Evolutionary conservation across 805 yeast species (phyloP).

Genomic region (Myxozyma neotropica): DNA sequence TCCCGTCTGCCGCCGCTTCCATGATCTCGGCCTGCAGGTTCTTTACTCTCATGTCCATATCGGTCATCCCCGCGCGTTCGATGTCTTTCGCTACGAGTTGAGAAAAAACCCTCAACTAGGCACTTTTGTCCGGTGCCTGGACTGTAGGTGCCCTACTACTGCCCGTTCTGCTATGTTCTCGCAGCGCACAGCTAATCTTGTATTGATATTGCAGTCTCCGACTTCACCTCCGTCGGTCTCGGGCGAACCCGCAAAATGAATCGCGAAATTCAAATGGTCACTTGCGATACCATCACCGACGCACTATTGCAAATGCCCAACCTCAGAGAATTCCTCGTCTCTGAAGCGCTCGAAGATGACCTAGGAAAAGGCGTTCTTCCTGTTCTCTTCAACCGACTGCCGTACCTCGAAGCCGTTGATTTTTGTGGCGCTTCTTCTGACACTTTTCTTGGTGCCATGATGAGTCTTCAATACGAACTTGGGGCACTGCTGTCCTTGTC

Average conservation of each 20-base stretch:
- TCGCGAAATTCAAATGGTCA: constrained; percentile 87
- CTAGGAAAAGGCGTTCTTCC: constrained; percentile 62
- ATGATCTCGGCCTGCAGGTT: constrained; percentile 43
- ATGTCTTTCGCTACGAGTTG: constrained; percentile 56
- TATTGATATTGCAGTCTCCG: constrained; percentile 51
- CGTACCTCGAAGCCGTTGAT: constrained; percentile 68
- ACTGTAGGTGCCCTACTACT: constrained; percentile 45
- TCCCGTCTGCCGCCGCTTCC: constrained; percentile 38
- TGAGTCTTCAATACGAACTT: constrained; percentile 40
- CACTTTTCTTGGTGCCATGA: constrained; percentile 62
- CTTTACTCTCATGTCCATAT: constrained; percentile 51
- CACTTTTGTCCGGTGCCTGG: constrained; percentile 70
- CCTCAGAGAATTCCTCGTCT: constrained; percentile 74
- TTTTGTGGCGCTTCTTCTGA: constrained; percentile 84
- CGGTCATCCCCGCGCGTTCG: constrained; percentile 79
- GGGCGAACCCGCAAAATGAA: constrained; percentile 91
- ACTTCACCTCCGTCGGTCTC: constrained; percentile 83
- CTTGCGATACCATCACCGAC: constrained; percentile 65
- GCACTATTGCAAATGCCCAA: constrained; percentile 65
- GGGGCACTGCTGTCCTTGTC: constrained; percentile 41
- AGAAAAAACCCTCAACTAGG: constrained; percentile 51
- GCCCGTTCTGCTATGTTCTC: neutral
- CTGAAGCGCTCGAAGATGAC: constrained; percentile 85
- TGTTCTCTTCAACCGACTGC: constrained; percentile 55
- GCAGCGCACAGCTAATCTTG: neutral